Base-by-base conservation (phyloP, 352 stramenopile species). In the Phytophthora ohioensis region DNA sequence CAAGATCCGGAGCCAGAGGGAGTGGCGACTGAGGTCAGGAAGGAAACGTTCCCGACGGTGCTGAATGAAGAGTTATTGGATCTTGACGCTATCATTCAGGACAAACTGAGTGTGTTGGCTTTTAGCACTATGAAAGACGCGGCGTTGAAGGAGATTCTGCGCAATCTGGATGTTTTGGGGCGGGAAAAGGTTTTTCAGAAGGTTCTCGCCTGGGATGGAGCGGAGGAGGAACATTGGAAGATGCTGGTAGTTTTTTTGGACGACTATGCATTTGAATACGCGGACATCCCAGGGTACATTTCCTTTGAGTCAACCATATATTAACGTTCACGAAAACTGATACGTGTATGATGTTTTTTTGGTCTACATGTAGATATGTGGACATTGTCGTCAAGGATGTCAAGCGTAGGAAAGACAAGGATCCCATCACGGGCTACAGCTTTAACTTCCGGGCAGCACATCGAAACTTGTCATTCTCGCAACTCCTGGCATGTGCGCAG, bases 381-480 rank as follows among this genome's bases (percentile, higher is more conserved):
- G 77, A 81, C 38, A 30, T 84, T 27, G 74, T 88, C n/a, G 48
- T 84, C 34, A 72, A 80, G 64, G 80, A 88, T 56, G 45, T 86
- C 11, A 66, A 67, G 21, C 61, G 64, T 15, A 56, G 56, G 36
- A 59, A 51, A 10, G 27, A 63, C 15, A 56, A 54, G 13, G 41
- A 67, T 11, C 7, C 11, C 5, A 13, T 48, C 47, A 55, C 56
- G 17, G 64, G 69, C 17, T 61, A 53, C 51, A 70, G 53, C 27
- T 87, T 87, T 46, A 75, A 73, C 11, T 81, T 71, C 27, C 69
- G 79, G 0, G n/a, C 61, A 54, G 81, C 45, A 4, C 81, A 89
- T 59, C 41, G 27, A 6, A 52, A 55, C 32, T 64, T 90, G 43
- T 79, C 79, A 3, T 64, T 86, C 13, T 27, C 71, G 13, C 79